phyloP scores from a whole-genome alignment of 2,329 filamentous ascomycete species.

The Colletotrichum orchidophilum region DNA sequence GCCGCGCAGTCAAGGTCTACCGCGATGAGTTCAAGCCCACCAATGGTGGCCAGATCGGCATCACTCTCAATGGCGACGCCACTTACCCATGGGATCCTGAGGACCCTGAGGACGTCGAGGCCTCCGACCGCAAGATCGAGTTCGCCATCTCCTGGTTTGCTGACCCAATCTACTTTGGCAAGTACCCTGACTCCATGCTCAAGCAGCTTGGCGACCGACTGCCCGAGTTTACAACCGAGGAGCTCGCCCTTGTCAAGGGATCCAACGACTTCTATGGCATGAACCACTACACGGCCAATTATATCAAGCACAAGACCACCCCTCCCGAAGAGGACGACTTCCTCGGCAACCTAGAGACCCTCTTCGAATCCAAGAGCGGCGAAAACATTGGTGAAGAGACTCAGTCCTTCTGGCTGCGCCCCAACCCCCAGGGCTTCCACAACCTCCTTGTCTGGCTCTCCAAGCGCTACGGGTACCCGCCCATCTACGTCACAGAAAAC shows the following conservation, averaged over 20 bases:
- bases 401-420: conserved; percentile 82
- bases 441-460: conserved; percentile 81
- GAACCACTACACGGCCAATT: conserved; percentile 94
- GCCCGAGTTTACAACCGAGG: conserved; percentile 77
- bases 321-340: conserved; percentile 72
- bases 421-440: conserved; percentile 79
- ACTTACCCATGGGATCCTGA: conserved; percentile 84
- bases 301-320: conserved; percentile 76
- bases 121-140: conserved; percentile 83
- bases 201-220: conserved; percentile 82
- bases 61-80: conserved; percentile 88
- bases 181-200: conserved; percentile 85
- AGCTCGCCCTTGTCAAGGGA: conserved; percentile 78
- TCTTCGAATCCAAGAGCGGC: conserved; percentile 76
- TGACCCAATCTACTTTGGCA: conserved; percentile 85
- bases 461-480: conserved; percentile 78
- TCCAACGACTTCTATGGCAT: conserved; percentile 95
- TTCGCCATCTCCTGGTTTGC: conserved; percentile 91
- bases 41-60: conserved; percentile 81
- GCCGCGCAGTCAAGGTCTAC: conserved; percentile 82
- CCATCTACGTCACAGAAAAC: conserved; percentile 90
- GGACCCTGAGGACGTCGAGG: conserved; percentile 79
- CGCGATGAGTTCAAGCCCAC: conserved; percentile 81
- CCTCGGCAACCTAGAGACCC: conserved; percentile 78
- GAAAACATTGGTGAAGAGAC: conserved; percentile 83